A percentile compares a stretch with the other conserved stretches of the same genome.
Conservation (phyloP, 31 red algal genomes). For the Endocladia muricata region DNA sequence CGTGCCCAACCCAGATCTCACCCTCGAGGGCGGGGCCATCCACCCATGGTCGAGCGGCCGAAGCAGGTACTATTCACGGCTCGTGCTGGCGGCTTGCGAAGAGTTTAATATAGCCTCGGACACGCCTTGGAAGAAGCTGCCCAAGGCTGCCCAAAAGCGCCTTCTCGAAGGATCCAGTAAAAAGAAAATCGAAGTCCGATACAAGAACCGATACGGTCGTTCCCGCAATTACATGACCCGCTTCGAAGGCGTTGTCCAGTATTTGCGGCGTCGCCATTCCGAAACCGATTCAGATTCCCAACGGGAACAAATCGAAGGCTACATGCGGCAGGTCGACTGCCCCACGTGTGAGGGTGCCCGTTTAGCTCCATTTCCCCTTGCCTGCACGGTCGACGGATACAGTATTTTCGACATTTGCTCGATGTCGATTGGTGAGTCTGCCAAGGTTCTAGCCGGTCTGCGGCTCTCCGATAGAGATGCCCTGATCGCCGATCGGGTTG, state of each 20-base stretch:
- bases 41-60: not conserved
- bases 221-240: no score
- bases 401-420: not conserved
- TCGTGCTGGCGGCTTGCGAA: not conserved
- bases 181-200: not conserved
- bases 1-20: not conserved
- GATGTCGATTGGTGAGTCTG: not conserved
- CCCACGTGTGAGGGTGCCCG: conserved; percentile 5
- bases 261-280: not conserved
- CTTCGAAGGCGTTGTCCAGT: not conserved
- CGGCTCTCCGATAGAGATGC: not conserved
- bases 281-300: not conserved
- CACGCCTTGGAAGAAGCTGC: not conserved
- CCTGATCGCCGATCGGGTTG: conserved; percentile 1
- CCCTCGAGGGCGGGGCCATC: not conserved
- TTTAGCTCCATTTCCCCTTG: not conserved
- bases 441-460: not conserved
- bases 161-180: not conserved
- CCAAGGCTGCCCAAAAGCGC: not conserved
- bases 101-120: not conserved
- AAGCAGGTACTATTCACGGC: not conserved
- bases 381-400: not conserved
- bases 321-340: not conserved
- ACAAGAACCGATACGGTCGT: no score
- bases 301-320: not conserved